A percentile compares a stretch with the other conserved stretches of the same genome.
phyloP scores from a whole-genome alignment of 305 asterid species.

The Solanum chacoense region DNA sequence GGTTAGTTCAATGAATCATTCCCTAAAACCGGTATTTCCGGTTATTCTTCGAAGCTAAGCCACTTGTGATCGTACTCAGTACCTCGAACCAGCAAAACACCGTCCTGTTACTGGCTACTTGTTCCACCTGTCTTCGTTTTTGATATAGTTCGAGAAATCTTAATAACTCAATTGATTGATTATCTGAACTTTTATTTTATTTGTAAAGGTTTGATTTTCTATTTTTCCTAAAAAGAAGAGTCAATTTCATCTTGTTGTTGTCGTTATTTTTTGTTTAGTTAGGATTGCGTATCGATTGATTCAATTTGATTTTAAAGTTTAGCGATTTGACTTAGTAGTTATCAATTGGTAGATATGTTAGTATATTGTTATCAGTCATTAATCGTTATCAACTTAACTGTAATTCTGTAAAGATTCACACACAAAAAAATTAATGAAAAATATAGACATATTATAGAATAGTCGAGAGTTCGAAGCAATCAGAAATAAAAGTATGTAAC shows the following conservation, averaged over 20 bases:
- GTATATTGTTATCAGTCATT: background rate
- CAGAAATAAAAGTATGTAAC: background rate
- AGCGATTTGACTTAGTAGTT: background rate
- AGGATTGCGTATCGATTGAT: no score
- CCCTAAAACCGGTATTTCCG: constrained; percentile 15
- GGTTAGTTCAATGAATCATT: constrained; percentile 28
- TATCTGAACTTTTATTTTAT: background rate
- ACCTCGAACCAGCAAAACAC: background rate
- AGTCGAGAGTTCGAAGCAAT: background rate
- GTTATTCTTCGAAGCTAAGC: constrained; percentile 6
- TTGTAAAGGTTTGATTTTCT: background rate
- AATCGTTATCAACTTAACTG: background rate
- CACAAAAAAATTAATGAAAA: background rate
- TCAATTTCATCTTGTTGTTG: background rate
- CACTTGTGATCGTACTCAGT: background rate
- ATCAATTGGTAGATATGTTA: background rate
- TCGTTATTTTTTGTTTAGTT: background rate
- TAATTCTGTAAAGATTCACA: background rate
- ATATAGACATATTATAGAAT: background rate
- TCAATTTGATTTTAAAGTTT: background rate
- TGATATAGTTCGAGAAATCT: background rate
- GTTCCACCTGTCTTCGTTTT: background rate
- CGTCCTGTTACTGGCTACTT: background rate
- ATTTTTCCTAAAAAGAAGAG: background rate
- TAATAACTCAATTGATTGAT: background rate